Conservation (phyloP, 768 basidiomycete genomes). For the Amanita rimosa region DNA sequence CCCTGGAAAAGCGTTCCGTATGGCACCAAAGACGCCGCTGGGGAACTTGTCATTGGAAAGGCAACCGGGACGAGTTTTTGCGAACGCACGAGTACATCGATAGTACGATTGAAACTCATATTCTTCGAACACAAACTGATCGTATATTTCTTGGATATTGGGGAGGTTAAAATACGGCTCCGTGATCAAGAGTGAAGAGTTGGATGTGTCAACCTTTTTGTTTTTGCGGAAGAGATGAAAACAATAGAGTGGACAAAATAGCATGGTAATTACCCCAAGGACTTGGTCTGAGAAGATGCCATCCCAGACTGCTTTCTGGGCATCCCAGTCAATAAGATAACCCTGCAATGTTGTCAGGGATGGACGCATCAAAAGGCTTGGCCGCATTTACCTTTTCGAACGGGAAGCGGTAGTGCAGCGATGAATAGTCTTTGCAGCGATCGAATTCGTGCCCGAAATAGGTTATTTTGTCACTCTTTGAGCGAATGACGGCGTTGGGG, state of each 20-base stretch:
- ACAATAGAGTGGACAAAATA: background rate
- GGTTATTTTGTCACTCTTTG: conserved; percentile 71
- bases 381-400: conserved; percentile 65
- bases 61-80: conserved; percentile 7
- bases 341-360: conserved; percentile 43
- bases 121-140: conserved; percentile 94
- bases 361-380: conserved; percentile 3
- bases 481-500: conserved; percentile 75
- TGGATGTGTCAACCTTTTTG: conserved; percentile 56
- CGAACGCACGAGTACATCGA: conserved; percentile 68
- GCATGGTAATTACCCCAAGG: conserved; percentile 40
- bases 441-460: conserved; percentile 84
- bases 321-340: conserved; percentile 90
- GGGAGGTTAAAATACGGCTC: conserved; percentile 94
- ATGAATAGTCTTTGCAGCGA: conserved; percentile 67
- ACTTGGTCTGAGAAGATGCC: conserved; percentile 68
- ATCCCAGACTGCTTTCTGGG: conserved; percentile 92
- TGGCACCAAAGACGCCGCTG: conserved; percentile 75
- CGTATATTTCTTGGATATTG: conserved; percentile 85
- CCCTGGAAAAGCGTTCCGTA: conserved; percentile 58
- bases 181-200: conserved; percentile 73
- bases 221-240: background rate
- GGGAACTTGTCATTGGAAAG: conserved; percentile 8
- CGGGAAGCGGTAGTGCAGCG: conserved; percentile 73
- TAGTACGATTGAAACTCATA: conserved; percentile 84